Percentiles rank a stretch among this genome's conserved stretches.
phyloP scores from a whole-genome alignment of 2,329 filamentous ascomycete species.

The Alternaria angustiovoidea region DNA sequence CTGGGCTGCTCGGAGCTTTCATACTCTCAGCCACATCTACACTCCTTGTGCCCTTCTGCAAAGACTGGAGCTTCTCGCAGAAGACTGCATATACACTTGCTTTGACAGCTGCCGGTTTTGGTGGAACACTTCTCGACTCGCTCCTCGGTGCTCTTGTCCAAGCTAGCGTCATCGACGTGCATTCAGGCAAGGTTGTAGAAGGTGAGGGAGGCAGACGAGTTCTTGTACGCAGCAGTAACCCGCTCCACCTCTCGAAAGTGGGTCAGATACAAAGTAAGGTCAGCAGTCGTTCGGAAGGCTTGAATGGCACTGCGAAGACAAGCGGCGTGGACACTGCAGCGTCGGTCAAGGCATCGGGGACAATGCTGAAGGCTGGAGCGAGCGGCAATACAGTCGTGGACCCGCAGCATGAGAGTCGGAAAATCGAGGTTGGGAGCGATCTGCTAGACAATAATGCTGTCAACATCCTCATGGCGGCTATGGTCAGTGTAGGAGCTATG shows the following conservation, averaged over 20 bases:
- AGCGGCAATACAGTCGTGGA: conserved; percentile 39
- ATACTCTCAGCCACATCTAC: conserved; percentile 73
- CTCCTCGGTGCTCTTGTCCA: conserved; percentile 86
- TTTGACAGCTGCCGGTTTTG: conserved; percentile 74
- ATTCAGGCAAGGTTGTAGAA: conserved; percentile 87
- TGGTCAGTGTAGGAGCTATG: conserved; percentile 84
- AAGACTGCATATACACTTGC: conserved; percentile 55
- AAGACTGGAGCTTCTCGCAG: conserved; percentile 37
- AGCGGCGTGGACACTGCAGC: conserved; percentile 32
- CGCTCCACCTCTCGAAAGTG: conserved; percentile 41
- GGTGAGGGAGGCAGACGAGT: conserved; percentile 76
- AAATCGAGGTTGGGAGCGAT: conserved; percentile 71
- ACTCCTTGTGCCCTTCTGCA: conserved; percentile 74
- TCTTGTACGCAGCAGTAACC: conserved; percentile 45
- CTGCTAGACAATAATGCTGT: conserved; percentile 94
- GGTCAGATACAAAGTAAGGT: conserved; percentile 49
- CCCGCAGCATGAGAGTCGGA: conserved; percentile 56
- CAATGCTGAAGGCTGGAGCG: conserved; percentile 42
- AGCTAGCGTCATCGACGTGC: conserved; percentile 82
- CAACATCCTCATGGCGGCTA: conserved; percentile 87
- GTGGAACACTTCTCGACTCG: conserved; percentile 87
- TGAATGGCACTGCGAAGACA: conserved; percentile 48
- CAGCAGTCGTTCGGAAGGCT: conserved; percentile 52
- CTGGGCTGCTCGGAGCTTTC: conserved; percentile 77
- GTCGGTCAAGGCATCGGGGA: conserved; percentile 39